Base-by-base conservation (phyloP, 441 rosid genomes). In the Adansonia rubrostipa region DNA sequence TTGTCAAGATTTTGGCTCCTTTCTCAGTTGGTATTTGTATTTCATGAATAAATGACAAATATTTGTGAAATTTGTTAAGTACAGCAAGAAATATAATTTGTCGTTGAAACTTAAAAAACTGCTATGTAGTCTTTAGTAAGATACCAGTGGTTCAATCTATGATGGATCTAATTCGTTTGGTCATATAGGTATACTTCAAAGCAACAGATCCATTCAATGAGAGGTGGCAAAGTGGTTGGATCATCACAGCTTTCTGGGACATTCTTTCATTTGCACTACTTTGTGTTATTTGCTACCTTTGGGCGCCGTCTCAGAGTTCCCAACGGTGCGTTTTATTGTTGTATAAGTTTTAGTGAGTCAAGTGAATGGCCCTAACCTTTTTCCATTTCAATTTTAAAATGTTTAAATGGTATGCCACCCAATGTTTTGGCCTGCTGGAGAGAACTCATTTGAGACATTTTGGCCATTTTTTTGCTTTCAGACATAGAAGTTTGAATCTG, bases 121-220 rank as follows among this genome's bases (percentile, higher is more conserved):
- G 13, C 10, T 71, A 13, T 51, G 15, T 53, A 22, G 61, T 9
- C 58, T 1, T 45, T 22, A 14, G 65, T 15, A 61, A 45, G 14
- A 40, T 48, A 44, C 24, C 28, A 15, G 4, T 48, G 61, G n/a
- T 72, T 44, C 24, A 44, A 14, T 64, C 72, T 74, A 24, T 63
- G n/a, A 0, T 22, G 57, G 17, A 79, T 58, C 75, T 80, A 66
- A 76, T 80, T 42, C 54, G 22, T 53, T 70, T 36, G 42, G 76
- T 75, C 53, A 14, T 79, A 66, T 88, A 95, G 99, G 93, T 95
- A 40, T 91, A 95, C 83, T 92, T 95, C 80, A 93, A 95, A 89
- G 99, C 98, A 66, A 95, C 97, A 60, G 99, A 95, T 81, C 97
- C 97, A 44, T 95, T 90, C 84, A 95, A 90, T 75, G 98, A 95